Percentiles rank a stretch among this genome's conserved stretches.
phyloP scores from a whole-genome alignment of 2,329 filamentous ascomycete genomes.

The Aspergillus ibericus region DNA sequence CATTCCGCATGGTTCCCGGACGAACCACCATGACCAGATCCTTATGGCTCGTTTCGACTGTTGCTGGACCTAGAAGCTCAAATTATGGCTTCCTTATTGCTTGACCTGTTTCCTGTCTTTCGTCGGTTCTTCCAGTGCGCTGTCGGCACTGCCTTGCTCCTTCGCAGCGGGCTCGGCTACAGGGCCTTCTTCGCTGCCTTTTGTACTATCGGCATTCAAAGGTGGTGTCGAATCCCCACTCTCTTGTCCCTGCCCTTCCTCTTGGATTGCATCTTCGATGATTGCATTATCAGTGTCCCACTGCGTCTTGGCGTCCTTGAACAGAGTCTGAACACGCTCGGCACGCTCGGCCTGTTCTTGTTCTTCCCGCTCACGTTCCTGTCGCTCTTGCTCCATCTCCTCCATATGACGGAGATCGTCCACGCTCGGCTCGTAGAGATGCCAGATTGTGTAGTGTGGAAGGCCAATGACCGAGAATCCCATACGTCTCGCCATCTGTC shows the following conservation, averaged over 20 bases:
- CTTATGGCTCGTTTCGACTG: neutral
- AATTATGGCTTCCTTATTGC: neutral
- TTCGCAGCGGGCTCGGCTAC: constrained; percentile 22
- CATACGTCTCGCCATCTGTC: constrained; percentile 95
- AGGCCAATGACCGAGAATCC: constrained; percentile 90
- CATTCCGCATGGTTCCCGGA: neutral
- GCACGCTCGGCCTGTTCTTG: constrained; percentile 68
- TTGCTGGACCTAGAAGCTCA: neutral
- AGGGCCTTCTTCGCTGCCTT: constrained; percentile 25
- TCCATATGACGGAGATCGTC: constrained; percentile 98
- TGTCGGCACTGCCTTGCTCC: neutral
- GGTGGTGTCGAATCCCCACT: neutral
- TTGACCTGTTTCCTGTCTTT: neutral
- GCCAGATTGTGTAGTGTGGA: constrained; percentile 98
- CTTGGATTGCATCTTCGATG: constrained; percentile 67
- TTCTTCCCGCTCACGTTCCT: constrained; percentile 77
- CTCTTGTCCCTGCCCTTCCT: constrained; percentile 49
- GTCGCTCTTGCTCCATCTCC: constrained; percentile 89
- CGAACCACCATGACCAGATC: neutral
- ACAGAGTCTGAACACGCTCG: constrained; percentile 78
- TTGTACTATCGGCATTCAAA: constrained; percentile 11
- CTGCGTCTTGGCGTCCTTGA: constrained; percentile 72
- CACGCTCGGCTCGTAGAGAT: constrained; percentile 98
- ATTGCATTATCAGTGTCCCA: constrained; percentile 89
- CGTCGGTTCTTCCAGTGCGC: neutral